Percentiles rank a stretch among this genome's conserved stretches.
These are phyloP conservation scores for Endoconidiophora laricicola DNA, from an alignment of 2,329 filamentous ascomycete species.

Conservation along the genomic window DNA sequence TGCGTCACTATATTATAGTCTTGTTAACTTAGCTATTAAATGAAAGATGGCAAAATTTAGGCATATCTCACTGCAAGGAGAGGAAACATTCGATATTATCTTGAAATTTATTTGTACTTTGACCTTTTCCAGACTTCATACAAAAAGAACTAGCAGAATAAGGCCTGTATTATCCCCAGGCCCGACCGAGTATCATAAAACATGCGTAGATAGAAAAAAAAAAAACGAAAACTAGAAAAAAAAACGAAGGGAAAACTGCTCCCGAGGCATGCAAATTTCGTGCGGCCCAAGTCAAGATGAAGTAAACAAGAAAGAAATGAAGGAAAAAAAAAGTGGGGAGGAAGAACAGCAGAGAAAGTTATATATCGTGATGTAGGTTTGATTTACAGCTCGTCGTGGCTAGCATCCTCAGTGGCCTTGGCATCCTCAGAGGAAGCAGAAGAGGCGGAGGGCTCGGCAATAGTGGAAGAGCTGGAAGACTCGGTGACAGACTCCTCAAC, in stretches of 20 bases:
- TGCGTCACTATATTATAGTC: too few species aligned
- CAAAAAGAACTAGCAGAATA: slow-evolving; percentile 8
- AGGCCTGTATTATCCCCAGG: slow-evolving; percentile 6
- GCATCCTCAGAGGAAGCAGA: slow-evolving; percentile 28
- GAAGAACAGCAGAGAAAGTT: neutral
- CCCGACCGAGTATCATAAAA: slow-evolving; percentile 9
- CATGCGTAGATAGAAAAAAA: slow-evolving; percentile 3
- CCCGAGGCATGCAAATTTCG: neutral
- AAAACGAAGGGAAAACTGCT: neutral
- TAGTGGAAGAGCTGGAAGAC: slow-evolving; percentile 1
- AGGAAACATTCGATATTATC: slow-evolving; percentile 4
- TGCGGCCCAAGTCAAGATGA: neutral
- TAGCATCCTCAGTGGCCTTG: slow-evolving; percentile 19
- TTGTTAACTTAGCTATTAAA: too few species aligned
- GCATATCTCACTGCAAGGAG: neutral
- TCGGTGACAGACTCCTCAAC: slow-evolving; percentile 31
- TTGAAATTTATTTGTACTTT: neutral
- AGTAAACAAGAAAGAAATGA: neutral
- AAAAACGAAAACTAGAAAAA: slow-evolving; percentile 8
- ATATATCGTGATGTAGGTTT: slow-evolving; percentile 4
- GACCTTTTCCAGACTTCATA: slow-evolving; percentile 10
- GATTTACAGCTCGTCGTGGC: slow-evolving; percentile 63
- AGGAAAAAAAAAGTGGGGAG: neutral
- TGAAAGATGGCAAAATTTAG: too few species aligned
- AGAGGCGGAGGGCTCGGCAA: slow-evolving; percentile 26